phyloP scores from a whole-genome alignment of 169 alveolate species.

The Cryptosporidium bovis region DNA sequence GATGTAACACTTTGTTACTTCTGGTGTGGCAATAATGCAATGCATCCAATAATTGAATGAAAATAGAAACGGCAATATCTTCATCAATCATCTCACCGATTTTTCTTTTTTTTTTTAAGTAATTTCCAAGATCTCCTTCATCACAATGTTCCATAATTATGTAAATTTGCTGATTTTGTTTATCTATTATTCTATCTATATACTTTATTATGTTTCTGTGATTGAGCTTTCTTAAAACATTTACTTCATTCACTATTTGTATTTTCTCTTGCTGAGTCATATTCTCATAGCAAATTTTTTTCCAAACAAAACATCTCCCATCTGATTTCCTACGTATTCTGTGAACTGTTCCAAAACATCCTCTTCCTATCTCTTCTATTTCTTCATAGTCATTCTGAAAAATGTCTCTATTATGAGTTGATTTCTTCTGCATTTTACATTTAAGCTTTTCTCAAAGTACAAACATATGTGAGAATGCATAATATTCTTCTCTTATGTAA shows the following conservation, averaged over 20 bases:
- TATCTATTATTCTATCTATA: constrained; percentile 93
- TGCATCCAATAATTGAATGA: constrained; percentile 92
- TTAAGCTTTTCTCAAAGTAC: neutral
- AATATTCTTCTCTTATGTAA: neutral
- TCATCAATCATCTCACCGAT: constrained; percentile 84
- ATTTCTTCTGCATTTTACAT: constrained; percentile 26
- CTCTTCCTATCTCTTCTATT: constrained; percentile 84
- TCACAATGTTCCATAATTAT: constrained; percentile 97
- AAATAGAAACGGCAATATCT: constrained; percentile 93
- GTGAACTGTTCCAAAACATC: constrained; percentile 88
- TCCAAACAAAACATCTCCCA: constrained; percentile 91
- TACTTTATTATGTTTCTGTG: constrained; percentile 95
- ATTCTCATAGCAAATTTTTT: constrained; percentile 93
- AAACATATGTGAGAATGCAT: neutral
- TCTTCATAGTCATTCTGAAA: constrained; percentile 81
- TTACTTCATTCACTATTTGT: constrained; percentile 95
- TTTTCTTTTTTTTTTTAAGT: constrained; percentile 89
- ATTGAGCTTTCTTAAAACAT: constrained; percentile 93
- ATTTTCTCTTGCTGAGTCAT: constrained; percentile 94
- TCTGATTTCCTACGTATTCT: constrained; percentile 84
- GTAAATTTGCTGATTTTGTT: constrained; percentile 89
- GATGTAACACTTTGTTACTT: constrained; percentile 90
- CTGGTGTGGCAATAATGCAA: constrained; percentile 94
- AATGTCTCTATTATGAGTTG: constrained; percentile 1
- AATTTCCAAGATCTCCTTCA: constrained; percentile 94